Evolutionary conservation across 75 land plant species (phyloP), one percentile per base, ranked within the genome.

Genomic region (Selaginella tamariscina): DNA sequence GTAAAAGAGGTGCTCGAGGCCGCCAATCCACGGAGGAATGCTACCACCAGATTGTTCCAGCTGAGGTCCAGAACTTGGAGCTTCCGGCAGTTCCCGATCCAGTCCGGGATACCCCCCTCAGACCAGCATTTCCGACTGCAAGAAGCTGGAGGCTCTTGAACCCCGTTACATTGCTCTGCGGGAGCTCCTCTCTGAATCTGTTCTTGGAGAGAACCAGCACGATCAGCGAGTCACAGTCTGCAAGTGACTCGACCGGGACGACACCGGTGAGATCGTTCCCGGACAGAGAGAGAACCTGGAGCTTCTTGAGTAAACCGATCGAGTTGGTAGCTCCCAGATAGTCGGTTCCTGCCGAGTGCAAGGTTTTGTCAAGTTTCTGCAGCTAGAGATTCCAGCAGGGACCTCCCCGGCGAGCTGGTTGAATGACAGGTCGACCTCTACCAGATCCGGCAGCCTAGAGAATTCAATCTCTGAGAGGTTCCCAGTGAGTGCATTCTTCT

Each of bases 11-110:
- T 64, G 27, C 32, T 67, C 68, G 54, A 75, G 72, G 20, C 69
- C 27, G 29, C 81, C 88, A 26, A 81, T 66, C 83, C 84, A 81
- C 15, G 32, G 24, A 8, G 49, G 91, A 31, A 88, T 83, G 32
- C 32, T 67, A 11, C 92, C 93, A 32, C 28, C 29, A 91, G 68
- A 22, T 65, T 69, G 66, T 90, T 90, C 86, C 85, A 79, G 0
- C 91, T 84, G 1, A 88, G 74, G 54, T 88, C 93, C 65, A 88
- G 69, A 27, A 85, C 74, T n/a, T 77, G 55, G 64, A 88, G 55
- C 33, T 76, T 80, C 26, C 29, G 72, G 31, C 65, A 63, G n/a
- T 65, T 74, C 28, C 44, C 28, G 30, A 88, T 39, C 88, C 88
- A 85, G 33, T 23, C n/a, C 22, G 88, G 88, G 8, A 85, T 68